phyloP scores from a whole-genome alignment of 1,284 basidiomycete species.

The Malassezia equina region DNA sequence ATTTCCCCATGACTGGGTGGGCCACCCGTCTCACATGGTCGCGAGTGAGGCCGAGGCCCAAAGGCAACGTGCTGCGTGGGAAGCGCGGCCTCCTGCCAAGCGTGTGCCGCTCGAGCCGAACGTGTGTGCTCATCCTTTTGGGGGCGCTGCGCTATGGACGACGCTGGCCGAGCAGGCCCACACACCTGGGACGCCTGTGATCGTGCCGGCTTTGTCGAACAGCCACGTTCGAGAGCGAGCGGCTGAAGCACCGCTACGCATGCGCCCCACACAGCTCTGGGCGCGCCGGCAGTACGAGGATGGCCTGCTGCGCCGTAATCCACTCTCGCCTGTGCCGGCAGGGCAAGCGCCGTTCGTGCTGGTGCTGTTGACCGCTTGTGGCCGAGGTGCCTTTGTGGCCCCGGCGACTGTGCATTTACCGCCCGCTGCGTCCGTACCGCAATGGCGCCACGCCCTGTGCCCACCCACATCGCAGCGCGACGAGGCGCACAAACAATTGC shows the following conservation, averaged over 20 bases:
- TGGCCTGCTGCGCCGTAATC: not conserved
- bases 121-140: slow-evolving; percentile 10
- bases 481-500: slow-evolving; percentile 2
- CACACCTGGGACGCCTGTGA: not conserved
- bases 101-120: slow-evolving; percentile 21
- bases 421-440: slow-evolving; percentile 3
- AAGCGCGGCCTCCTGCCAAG: slow-evolving; percentile 33
- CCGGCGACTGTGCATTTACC: slow-evolving; percentile 11
- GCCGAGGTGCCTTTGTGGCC: slow-evolving; percentile 7
- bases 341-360: not conserved
- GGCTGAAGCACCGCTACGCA: not conserved
- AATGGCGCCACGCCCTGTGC: slow-evolving; percentile 20
- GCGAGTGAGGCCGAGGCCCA: slow-evolving; percentile 18
- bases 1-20: slow-evolving; percentile 35
- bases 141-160: slow-evolving; percentile 13
- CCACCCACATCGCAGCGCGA: slow-evolving; percentile 11
- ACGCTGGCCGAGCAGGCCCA: not conserved
- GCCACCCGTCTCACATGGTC: slow-evolving; percentile 18
- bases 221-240: not conserved
- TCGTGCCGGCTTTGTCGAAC: not conserved
- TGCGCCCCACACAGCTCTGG: not conserved
- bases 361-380: slow-evolving; percentile 2
- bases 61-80: slow-evolving; percentile 22
- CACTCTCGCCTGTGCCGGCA: not conserved
- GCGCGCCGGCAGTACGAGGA: not conserved